Base-by-base conservation (phyloP, 192 early-diverging fungal genomes). In the Gaertneriomyces sp. region DNA sequence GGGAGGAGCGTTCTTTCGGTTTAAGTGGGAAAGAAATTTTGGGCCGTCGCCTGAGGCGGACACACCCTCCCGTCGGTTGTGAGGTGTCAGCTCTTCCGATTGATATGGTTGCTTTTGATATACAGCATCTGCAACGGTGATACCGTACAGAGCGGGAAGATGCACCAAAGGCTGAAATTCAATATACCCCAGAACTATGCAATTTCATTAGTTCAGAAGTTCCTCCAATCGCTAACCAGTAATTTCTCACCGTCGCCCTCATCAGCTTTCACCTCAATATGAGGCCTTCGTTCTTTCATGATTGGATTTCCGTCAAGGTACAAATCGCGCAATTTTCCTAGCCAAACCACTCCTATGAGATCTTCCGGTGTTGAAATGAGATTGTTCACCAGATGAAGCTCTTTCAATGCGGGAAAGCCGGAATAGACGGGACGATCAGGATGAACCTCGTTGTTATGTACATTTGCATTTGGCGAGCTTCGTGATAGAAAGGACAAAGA, bases 241-340 rank as follows among this genome's bases (percentile, higher is more conserved):
- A 51, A 43, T 11, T 14, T 7, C 43, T 66, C 43, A 57, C 64
- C 56, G 8, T 52, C 50, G 19, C 38, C 17, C 53, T 25, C 40
- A 47, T 42, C 45, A 9, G 61, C n/a, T n/a, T 68, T 42, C 17
- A 55, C 17, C 16, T 61, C 55, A 9, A 63, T 25, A 16, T 49
- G 45, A 11, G n/a, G 14, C 58, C 40, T 53, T 45, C 6, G 5
- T 9, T 42, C 51, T 41, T 12, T 44, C 67, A 82, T 69, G 14
- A 81, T 59, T 3, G 83, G 78, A 45, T 85, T 85, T 20, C 77
- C 79, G 58, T 78, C 79, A 49, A 85, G 38, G 57, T 60, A 79
- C n/a, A 85, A 63, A 17, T 61, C 51, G 56, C 64, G 17, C 20
- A 85, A 45, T 11, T 40, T 58, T 7, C 74, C 76, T 7, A 85